A percentile compares a stretch with the other conserved stretches of the same genome.
Evolutionary conservation across 1,284 basidiomycete species (phyloP).

Genomic region (Microbotryomycetes sp.): DNA sequence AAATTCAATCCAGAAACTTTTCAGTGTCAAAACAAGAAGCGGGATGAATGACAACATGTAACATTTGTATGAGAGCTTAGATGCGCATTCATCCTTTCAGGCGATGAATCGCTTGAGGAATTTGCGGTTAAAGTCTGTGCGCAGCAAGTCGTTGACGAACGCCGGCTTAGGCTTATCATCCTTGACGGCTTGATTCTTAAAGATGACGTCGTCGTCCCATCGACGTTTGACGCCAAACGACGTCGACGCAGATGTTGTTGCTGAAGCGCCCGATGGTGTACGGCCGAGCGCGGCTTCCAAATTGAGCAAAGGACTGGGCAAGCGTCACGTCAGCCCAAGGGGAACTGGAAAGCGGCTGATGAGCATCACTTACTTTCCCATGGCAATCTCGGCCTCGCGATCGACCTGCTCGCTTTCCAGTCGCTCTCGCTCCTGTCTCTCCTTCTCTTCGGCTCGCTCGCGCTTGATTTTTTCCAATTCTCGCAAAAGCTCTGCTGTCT

Average conservation of each 20-base stretch:
- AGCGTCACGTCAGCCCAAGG: not conserved
- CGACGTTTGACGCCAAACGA: conserved; percentile 78
- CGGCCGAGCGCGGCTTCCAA: conserved; percentile 75
- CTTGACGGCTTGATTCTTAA: conserved; percentile 85
- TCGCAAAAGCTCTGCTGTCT: conserved; percentile 81
- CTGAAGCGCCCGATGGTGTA: conserved; percentile 56
- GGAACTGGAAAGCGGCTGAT: not conserved
- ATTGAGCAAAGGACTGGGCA: conserved; percentile 73
- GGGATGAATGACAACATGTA: too few species aligned
- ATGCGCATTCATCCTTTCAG: too few species aligned
- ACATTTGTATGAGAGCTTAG: too few species aligned
- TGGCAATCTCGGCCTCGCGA: conserved; percentile 73
- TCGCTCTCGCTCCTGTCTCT: conserved; percentile 61
- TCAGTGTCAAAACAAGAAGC: too few species aligned
- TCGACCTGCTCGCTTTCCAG: conserved; percentile 53
- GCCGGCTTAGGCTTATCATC: conserved; percentile 54
- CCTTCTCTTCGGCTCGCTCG: conserved; percentile 87
- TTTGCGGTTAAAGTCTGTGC: conserved; percentile 47
- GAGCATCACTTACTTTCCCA: conserved; percentile 42
- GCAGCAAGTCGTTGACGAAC: conserved; percentile 85
- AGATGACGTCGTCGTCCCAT: conserved; percentile 87
- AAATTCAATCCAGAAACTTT: too few species aligned
- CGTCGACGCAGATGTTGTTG: conserved; percentile 45
- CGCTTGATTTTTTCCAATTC: conserved; percentile 93
- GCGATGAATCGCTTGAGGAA: conserved; percentile 16